phyloP scores from a whole-genome alignment of 1,284 basidiomycete genomes.

The Athelia psychrophila region DNA sequence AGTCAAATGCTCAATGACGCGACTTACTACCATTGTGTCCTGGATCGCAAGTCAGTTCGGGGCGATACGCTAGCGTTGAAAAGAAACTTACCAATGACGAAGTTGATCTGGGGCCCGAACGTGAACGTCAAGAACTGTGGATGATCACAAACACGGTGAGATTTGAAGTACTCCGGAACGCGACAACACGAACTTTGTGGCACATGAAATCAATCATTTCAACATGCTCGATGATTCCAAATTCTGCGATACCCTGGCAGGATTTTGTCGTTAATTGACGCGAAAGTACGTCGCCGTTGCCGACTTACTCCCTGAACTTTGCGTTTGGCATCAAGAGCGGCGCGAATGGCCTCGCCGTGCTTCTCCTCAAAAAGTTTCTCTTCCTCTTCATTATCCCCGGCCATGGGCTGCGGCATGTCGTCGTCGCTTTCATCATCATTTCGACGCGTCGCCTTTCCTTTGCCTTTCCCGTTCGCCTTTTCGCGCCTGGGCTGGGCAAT shows the following conservation, averaged over 20 bases:
- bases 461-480: constrained; percentile 32
- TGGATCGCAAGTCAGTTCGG: constrained; percentile 27
- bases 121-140: constrained; percentile 81
- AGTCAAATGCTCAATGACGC: background rate
- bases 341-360: constrained; percentile 53
- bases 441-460: constrained; percentile 28
- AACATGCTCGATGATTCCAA: constrained; percentile 85
- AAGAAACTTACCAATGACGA: constrained; percentile 77
- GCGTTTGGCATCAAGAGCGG: constrained; percentile 48
- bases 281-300: too few relatives aligned
- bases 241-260: constrained; percentile 73
- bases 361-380: constrained; percentile 61
- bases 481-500: constrained; percentile 16
- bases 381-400: constrained; percentile 41
- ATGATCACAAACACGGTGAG: background rate
- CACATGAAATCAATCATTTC: constrained; percentile 97
- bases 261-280: constrained; percentile 2
- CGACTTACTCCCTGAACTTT: constrained; percentile 55
- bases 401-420: constrained; percentile 24
- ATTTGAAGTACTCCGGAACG: background rate
- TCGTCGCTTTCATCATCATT: constrained; percentile 26
- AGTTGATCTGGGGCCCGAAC: constrained; percentile 92
- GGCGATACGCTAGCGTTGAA: background rate
- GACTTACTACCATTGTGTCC: constrained; percentile 79
- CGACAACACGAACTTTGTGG: constrained; percentile 4